Conservation (phyloP, 129 eudicot genomes). For the Gnaphalium uliginosum region DNA sequence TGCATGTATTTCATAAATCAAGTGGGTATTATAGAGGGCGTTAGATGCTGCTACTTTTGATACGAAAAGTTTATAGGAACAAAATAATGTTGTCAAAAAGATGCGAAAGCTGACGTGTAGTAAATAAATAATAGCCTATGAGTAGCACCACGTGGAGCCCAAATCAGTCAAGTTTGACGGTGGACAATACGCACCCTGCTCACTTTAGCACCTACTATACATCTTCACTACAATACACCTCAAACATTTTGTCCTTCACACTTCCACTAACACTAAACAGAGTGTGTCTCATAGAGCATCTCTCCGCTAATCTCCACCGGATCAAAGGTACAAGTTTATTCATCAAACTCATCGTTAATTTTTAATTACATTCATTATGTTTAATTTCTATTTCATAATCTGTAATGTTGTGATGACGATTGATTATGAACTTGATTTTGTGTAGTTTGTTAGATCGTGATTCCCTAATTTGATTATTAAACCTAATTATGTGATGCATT, state of each 20-base stretch:
- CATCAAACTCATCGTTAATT: background rate
- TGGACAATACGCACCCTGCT: slow-evolving; percentile 35
- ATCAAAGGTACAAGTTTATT: slow-evolving; percentile 30
- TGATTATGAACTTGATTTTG: slow-evolving; percentile 10
- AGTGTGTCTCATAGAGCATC: slow-evolving; percentile 11
- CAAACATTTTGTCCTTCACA: slow-evolving; percentile 17
- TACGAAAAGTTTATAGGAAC: background rate
- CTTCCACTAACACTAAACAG: background rate
- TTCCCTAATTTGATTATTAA: slow-evolving; percentile 9
- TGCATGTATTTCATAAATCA: background rate
- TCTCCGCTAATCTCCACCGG: slow-evolving; percentile 16
- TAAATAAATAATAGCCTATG: slow-evolving; percentile 14
- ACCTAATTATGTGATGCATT: background rate
- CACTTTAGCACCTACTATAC: slow-evolving; percentile 28
- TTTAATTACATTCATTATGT: background rate
- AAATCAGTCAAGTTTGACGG: slow-evolving; percentile 18
- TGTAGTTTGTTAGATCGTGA: slow-evolving; percentile 20
- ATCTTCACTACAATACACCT: slow-evolving; percentile 33
- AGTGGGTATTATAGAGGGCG: background rate
- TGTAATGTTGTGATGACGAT: slow-evolving; percentile 8
- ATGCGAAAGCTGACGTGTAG: slow-evolving; percentile 27
- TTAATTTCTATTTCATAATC: background rate
- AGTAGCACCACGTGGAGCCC: slow-evolving; percentile 36
- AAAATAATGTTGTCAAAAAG: slow-evolving; percentile 17
- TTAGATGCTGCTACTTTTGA: background rate